phyloP scores from a whole-genome alignment of 208 protist genomes.

The Wallacemonas sp. region DNA sequence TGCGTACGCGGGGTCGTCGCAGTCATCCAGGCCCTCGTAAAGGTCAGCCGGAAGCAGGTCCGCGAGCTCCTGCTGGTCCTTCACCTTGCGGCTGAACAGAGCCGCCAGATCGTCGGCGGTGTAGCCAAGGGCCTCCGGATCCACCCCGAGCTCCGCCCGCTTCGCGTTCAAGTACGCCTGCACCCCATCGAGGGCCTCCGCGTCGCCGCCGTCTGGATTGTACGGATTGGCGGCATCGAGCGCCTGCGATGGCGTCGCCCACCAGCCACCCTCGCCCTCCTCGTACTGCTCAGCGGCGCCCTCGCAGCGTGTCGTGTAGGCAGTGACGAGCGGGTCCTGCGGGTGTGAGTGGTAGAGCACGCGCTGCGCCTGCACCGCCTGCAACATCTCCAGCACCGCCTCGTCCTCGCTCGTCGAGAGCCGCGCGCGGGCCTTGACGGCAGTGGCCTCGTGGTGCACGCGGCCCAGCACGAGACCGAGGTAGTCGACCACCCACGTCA shows the following conservation, averaged over 20 bases:
- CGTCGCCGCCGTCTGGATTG: background rate
- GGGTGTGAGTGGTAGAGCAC: background rate
- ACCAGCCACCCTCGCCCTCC: conserved; percentile 13
- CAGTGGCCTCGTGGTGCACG: conserved; percentile 6
- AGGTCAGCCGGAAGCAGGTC: conserved; percentile 23
- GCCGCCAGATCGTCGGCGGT: conserved; percentile 26
- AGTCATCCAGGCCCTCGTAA: background rate
- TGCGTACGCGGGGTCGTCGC: conserved; percentile 22
- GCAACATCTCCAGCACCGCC: background rate
- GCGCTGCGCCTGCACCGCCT: conserved; percentile 7
- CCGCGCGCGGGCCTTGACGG: background rate
- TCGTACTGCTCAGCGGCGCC: conserved; percentile 10
- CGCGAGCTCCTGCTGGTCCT: background rate
- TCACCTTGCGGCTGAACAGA: conserved; percentile 17
- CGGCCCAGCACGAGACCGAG: background rate
- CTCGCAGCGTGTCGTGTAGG: background rate
- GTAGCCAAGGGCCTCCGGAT: conserved; percentile 17
- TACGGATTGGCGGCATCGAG: background rate
- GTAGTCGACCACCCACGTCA: conserved; percentile 33
- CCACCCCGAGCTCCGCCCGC: conserved; percentile 8
- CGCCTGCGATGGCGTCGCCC: conserved; percentile 11
- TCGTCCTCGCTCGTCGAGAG: conserved; percentile 8
- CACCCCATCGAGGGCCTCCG: background rate
- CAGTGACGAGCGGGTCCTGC: conserved; percentile 5
- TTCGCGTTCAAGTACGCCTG: conserved; percentile 14